Base-by-base conservation (phyloP, 352 stramenopile species). In the Globisporangium abappressorium region DNA sequence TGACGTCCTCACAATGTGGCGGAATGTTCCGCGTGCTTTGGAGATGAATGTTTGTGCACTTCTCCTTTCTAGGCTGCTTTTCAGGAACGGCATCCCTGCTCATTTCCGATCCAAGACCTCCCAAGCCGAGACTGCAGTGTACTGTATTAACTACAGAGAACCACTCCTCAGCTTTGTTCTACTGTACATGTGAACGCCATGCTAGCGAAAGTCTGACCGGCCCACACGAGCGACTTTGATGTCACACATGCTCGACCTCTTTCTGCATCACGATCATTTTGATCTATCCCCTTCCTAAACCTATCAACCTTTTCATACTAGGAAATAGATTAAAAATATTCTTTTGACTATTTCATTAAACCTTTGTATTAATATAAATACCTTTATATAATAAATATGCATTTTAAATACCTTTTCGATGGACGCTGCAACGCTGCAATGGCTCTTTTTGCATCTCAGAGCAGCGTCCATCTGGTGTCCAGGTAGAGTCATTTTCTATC, bases 401-500 rank as follows among this genome's bases (percentile, higher is more conserved):
- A 36, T 36, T 24, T 38, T 11, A 14, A 58, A 6, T 4, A n/a
- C 14, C 7, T n/a, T 58, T 58, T 58, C 53, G 53, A 58, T 58
- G 26, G 53, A 58, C 53, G 20, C 26, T 58, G 36, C 20, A 51
- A 51, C 18, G 15, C 43, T 24, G 7, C 18, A 51, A 51, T 51
- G 6, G 43, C 18, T 74, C 54, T 72, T 79, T 43, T 76, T 65
- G 71, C 49, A 73, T 28, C 22, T 78, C 18, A 65, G 61, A 43
- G 74, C 34, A 47, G 68, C 57, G 18, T 73, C 72, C 56, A 54
- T 71, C 47, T 57, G 74, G 60, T 26, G 72, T 61, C 46, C 34
- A 58, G 71, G 55, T 56, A 77, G 61, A 24, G 66, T 75, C 38
- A 68, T 75, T 49, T 64, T 57, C 49, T 73, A 81, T 66, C 76